Base-by-base conservation (phyloP, 345 rosid species). In the Odontarrhena argentea region DNA sequence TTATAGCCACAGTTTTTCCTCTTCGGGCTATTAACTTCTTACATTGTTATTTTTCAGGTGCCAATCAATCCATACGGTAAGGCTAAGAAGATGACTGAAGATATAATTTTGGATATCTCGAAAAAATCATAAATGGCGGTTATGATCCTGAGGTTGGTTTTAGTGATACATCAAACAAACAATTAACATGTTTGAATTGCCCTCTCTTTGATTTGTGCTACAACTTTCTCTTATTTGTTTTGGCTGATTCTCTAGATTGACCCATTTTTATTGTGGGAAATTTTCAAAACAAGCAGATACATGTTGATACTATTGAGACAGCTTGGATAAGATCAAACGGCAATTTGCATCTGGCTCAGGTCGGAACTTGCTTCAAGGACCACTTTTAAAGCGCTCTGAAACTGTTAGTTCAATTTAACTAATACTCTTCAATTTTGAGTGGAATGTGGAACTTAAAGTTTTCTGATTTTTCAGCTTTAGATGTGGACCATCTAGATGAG, bases 311-410 rank as follows among this genome's bases (percentile, higher is more conserved):
- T 26, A 80, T 87, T 5, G 91, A 84, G 71, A 77, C 78, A 88
- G 96, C 79, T 85, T 94, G 83, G 99, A 91, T 75, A 91, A 77
- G 92, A 91, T 95, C 84, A 95, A 95, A 78, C 82, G 99, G 69
- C 96, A 95, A 73, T 60, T 95, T 48, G 94, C 97, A 30, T 85
- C 97, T 7, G 96, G 96, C 77, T 91, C 99, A 42, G 94, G 96
- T 49, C 75, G 96, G 58, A 87, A 81, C 61, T 79, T 91, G 80
- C 76, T 95, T 55, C 97, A 95, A 71, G 99, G 99, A 45, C 99
- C 99, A 1, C 96, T 95, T 69, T 92, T 82, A 63, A 95, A 95
- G 85, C 96, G 99, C 76, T 95, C 98, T 50, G 99, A 95, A 81
- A 95, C 97, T 38, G 99, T 88, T 76, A 32, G 74, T 14, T 69